Evolutionary conservation across 176 grass and related monocot species (phyloP).

Genomic region (Puya raimondii): DNA sequence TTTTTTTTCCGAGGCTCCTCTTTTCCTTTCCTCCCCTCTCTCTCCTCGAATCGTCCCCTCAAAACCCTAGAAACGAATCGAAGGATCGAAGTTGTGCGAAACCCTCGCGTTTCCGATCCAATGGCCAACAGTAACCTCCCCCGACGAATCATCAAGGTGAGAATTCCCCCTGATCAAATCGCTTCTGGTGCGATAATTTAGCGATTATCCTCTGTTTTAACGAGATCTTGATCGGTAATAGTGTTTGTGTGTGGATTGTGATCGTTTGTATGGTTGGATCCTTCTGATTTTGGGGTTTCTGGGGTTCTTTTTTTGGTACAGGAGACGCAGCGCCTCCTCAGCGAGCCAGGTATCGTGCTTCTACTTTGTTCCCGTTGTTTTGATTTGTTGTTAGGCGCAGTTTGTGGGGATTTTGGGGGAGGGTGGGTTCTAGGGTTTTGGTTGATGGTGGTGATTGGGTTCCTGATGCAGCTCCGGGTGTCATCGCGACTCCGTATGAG

Average conservation of each 20-base stretch:
- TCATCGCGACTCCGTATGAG: constrained; percentile 90
- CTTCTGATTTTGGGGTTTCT: constrained; percentile 9
- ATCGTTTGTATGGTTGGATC: constrained; percentile 6
- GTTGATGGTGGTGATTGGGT: constrained; percentile 1
- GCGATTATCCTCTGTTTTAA: constrained; percentile 23
- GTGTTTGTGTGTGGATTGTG: too few species aligned
- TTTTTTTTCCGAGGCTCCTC: neutral
- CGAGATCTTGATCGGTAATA: neutral
- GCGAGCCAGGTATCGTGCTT: constrained; percentile 62
- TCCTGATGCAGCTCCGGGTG: constrained; percentile 69
- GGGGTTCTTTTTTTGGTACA: constrained; percentile 33
- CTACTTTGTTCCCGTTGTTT: neutral
- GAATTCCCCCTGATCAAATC: neutral
- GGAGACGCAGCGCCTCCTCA: constrained; percentile 95
- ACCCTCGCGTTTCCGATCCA: constrained; percentile 8
- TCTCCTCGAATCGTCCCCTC: neutral
- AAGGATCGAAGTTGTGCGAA: constrained; percentile 5
- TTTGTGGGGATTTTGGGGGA: neutral
- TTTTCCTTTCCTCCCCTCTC: neutral
- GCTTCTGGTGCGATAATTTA: too few species aligned
- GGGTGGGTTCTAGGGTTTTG: neutral
- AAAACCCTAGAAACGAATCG: neutral
- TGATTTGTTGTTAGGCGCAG: constrained; percentile 1
- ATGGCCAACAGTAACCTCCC: constrained; percentile 99
- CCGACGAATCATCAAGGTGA: constrained; percentile 94